Base-by-base conservation (phyloP, 192 early-diverging fungal species). In the Funneliformis geosporum region DNA sequence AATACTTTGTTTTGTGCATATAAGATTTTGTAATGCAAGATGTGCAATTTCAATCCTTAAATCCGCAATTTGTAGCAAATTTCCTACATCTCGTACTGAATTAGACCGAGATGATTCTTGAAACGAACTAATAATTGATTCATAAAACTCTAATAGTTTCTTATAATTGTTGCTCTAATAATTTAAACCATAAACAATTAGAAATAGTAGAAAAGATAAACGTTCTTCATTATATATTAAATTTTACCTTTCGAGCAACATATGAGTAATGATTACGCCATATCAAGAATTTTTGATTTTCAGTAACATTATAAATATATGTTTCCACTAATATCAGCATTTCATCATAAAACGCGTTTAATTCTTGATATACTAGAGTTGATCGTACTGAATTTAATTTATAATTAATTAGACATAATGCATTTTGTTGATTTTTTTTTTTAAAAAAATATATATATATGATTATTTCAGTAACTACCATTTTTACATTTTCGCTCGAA, bases 181-280 rank as follows among this genome's bases (percentile, higher is more conserved):
- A 12, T 55, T 55, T 2, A 55, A 7, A 6, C 50, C 50, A 55
- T 55, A 55, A 55, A n/a, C 4, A 21, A 6, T 55, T 55, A 55
- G 6, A 21, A 55, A 5, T 55, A 55, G 21, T 55, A 55, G 18
- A 55, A 5, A 55, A 55, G 50, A 21, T 55, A 55, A 55, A 0
- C 7, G 18, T 55, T 21, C 16, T 33, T 33, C 2, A 33, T 33
- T 2, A 33, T 2, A 55, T 1, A 47, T 55, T 21, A 55, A 7
- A 55, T 50, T 39, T 55, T 87, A 86, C 88, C 85, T 90, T 90
- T 47, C 73, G 47, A 2, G 85, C 69, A 50, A 85, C 61, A 59
- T 83, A 83, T 0, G 82, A 75, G 55, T 84, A 78, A n/a, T 88
- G 85, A 42, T 84, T 82, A 62, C 75, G 79, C 73, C 85, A 80